Evolutionary conservation across 768 basidiomycete genomes (phyloP), one percentile per base, ranked within the genome.

Genomic region (Russula griseocarnosa): DNA sequence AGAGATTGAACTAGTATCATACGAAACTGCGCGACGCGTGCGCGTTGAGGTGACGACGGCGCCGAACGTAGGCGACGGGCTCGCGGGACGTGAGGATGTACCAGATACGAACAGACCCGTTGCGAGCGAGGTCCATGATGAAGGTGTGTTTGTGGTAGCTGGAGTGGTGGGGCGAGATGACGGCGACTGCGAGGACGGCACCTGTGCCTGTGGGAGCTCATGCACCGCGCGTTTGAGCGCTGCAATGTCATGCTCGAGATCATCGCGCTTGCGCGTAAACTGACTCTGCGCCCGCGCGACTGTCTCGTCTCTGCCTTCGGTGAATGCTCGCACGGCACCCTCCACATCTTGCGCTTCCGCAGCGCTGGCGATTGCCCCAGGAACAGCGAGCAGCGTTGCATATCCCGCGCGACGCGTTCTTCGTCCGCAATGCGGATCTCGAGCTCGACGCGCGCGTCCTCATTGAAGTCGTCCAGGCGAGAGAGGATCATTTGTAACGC

Each of bases 381-480:
- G 82, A 3, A 91, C 77, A 18, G 77, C 74, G 14, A 92, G 75
- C n/a, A 91, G 72, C 0, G 87, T 84, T 67, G 86, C 83, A 63
- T 85, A 92, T 3, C 90, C 9, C 79, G 79, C 8, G 78, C 76
- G 0, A 86, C 77, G 16, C 92, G 79, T 13, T 79, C 80, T 66
- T 90, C 90, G 70, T 94, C 91, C 2, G 87, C 81, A 11, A 86
- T 75, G 26, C 84, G 82, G 46, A 93, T 92, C 74, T 93, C 91
- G 24, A 94, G 75, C 71, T 93, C 91, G 11, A 94, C 91, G 1
- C 88, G 83, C 1, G 84, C 84, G 67, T 92, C 91, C 71, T 92
- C 91, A 5, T 82, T 82, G 70, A 82, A 89, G 71, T 94, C 88
- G 58, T 84, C 79, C 49, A 94, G 77, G 9, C 90, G 79, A 28